phyloP scores from a whole-genome alignment of 192 early-diverging fungal species.

The Backusella mclennaniae region DNA sequence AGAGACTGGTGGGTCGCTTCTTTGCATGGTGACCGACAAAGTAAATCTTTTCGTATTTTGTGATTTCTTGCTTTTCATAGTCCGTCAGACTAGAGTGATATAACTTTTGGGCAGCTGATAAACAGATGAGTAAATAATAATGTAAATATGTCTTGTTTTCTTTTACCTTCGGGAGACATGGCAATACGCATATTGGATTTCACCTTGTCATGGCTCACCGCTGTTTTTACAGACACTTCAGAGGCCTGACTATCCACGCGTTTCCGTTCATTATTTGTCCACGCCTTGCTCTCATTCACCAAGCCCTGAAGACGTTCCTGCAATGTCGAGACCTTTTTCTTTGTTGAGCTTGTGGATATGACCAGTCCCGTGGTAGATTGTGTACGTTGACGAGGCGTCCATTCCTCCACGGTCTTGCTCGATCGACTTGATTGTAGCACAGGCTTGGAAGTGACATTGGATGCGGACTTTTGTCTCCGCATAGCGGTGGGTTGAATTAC shows the following conservation, averaged over 20 bases:
- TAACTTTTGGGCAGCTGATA: constrained; percentile 6
- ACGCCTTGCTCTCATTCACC: constrained; percentile 11
- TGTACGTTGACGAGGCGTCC: background rate
- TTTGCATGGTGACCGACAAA: constrained; percentile 31
- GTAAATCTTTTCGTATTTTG: constrained; percentile 4
- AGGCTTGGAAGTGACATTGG: background rate
- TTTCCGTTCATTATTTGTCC: constrained; percentile 1
- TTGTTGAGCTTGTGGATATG: background rate
- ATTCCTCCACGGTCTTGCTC: background rate
- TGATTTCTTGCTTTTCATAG: constrained; percentile 13
- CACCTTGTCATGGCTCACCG: background rate
- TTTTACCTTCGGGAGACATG: constrained; percentile 14
- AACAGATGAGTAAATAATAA: background rate
- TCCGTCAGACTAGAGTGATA: constrained; percentile 7
- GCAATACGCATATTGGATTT: background rate
- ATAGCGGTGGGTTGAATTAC: background rate
- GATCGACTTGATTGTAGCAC: background rate
- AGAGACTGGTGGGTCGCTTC: constrained; percentile 2
- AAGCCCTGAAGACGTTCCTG: constrained; percentile 13
- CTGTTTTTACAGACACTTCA: background rate
- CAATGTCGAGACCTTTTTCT: constrained; percentile 1
- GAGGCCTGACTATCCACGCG: background rate
- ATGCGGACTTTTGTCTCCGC: constrained; percentile 4
- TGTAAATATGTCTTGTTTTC: background rate
- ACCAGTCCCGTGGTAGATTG: background rate